Conservation (phyloP, 441 rosid genomes). For the Corymbia citriodora region DNA sequence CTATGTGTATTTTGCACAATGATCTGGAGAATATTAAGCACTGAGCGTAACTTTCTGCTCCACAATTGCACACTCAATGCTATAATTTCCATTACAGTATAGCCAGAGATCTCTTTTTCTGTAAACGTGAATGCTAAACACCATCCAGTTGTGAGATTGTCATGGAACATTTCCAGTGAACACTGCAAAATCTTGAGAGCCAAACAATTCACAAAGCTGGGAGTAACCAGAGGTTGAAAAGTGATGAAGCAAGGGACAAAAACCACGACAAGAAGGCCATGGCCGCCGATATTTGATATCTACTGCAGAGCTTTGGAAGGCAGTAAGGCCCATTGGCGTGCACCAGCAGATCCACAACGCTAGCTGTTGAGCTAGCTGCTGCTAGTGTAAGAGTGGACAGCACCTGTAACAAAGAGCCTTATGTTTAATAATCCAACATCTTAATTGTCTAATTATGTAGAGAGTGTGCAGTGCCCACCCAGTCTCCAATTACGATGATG, state of each 20-base stretch:
- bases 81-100: neutral
- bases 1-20: neutral
- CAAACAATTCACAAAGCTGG: constrained; percentile 40
- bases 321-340: constrained; percentile 26
- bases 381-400: constrained; percentile 62
- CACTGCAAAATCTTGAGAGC: neutral
- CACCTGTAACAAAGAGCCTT: constrained; percentile 27
- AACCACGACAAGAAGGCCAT: constrained; percentile 85
- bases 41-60: neutral
- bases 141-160: neutral
- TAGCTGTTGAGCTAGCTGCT: constrained; percentile 73
- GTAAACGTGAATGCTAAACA: neutral
- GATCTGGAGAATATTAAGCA: neutral
- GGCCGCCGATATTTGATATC: constrained; percentile 72
- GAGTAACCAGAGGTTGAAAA: constrained; percentile 75
- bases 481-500: constrained; percentile 63
- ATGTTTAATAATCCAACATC: neutral
- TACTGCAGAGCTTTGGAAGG: constrained; percentile 48
- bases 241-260: constrained; percentile 60
- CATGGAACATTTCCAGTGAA: neutral
- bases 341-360: constrained; percentile 65
- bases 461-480: constrained; percentile 33
- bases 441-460: neutral
- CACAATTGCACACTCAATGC: neutral
- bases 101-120: neutral